Conservation (phyloP, 441 rosid species). For the Erysimum pusillum region DNA sequence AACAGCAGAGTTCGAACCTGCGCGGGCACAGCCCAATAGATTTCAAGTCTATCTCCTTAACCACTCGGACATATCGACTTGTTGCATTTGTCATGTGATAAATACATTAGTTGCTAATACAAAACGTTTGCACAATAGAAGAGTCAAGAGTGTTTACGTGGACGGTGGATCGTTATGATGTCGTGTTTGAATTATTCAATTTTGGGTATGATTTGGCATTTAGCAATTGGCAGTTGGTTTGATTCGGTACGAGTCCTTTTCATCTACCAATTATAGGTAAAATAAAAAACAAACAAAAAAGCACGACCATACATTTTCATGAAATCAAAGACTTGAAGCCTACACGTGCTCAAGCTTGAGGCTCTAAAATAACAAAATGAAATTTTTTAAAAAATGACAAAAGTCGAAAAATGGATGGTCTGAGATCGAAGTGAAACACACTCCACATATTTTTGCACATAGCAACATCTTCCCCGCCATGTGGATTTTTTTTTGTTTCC, state of each 20-base stretch:
- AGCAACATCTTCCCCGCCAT: slow-evolving; percentile 40
- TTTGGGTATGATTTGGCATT: neutral
- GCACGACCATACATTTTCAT: slow-evolving; percentile 15
- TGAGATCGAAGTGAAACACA: slow-evolving; percentile 17
- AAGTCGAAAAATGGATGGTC: slow-evolving; percentile 36
- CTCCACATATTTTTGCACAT: slow-evolving; percentile 30
- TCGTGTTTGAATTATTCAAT: neutral
- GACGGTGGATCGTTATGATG: neutral
- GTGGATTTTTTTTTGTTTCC: slow-evolving; percentile 20
- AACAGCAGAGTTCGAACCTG: slow-evolving; percentile 99
- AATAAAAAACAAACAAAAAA: neutral
- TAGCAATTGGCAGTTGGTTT: slow-evolving; percentile 13
- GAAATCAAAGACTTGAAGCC: slow-evolving; percentile 16
- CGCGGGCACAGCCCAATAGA: slow-evolving; percentile 90
- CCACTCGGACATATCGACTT: slow-evolving; percentile 93
- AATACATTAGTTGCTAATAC: too few species aligned
- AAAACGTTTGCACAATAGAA: too few species aligned
- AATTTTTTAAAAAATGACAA: neutral
- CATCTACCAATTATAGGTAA: slow-evolving; percentile 1
- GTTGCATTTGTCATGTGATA: neutral
- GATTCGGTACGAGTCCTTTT: slow-evolving; percentile 28
- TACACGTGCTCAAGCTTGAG: slow-evolving; percentile 35
- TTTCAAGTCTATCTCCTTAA: slow-evolving; percentile 98
- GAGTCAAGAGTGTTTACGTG: neutral
- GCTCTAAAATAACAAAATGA: neutral